These are phyloP conservation scores for Aspergillus hancockii DNA, from an alignment of 495 filamentous ascomycete genomes.

Conservation along the genomic window DNA sequence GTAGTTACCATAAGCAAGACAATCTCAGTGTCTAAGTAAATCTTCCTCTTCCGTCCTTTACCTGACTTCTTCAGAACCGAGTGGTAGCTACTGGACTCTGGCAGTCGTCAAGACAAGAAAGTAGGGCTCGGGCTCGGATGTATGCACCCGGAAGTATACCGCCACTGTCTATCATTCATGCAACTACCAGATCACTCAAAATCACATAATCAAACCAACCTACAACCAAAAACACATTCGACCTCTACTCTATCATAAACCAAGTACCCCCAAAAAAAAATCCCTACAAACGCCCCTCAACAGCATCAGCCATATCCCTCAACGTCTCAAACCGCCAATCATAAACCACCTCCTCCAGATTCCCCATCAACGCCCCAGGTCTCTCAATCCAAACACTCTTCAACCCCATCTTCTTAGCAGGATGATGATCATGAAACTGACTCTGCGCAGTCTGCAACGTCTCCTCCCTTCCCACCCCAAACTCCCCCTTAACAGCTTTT, in stretches of 20 bases:
- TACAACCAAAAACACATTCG: no score
- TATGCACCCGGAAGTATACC: not conserved
- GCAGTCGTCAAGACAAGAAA: not conserved
- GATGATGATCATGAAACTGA: constrained; percentile 69
- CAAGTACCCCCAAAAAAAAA: no score
- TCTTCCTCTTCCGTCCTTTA: no score
- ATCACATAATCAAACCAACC: no score
- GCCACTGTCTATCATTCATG: no score
- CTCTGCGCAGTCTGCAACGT: constrained; percentile 72
- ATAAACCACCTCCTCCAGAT: constrained; percentile 47
- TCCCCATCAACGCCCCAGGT: constrained; percentile 44
- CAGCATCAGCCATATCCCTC: constrained; percentile 70
- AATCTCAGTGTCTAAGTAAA: no score
- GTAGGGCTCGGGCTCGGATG: not conserved
- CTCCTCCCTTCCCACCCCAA: constrained; percentile 54
- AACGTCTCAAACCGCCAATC: constrained; percentile 65
- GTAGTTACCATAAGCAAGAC: no score
- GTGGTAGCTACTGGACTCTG: no score
- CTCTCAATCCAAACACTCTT: constrained; percentile 72
- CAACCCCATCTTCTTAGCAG: constrained; percentile 63
- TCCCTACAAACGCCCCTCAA: constrained; percentile 41
- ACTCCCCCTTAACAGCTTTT: constrained; percentile 48
- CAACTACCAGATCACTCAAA: no score
- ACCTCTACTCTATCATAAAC: no score
- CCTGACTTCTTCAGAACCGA: no score